Conservation (phyloP, 768 basidiomycete genomes). For the Mycena alexandri region DNA sequence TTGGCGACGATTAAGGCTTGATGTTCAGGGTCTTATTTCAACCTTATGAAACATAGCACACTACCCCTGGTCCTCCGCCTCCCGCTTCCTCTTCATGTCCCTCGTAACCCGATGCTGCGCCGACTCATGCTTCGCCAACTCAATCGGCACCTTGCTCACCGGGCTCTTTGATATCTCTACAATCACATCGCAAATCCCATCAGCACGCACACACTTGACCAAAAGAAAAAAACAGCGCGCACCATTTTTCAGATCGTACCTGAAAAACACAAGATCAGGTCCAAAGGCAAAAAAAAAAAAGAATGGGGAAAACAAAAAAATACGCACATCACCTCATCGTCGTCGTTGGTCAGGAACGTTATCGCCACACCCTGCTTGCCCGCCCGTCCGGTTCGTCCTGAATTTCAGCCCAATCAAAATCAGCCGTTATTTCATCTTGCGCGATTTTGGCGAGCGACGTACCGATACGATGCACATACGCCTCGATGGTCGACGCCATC, state of each 20-base stretch:
- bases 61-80: constrained; percentile 79
- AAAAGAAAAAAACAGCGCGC: constrained; percentile 40
- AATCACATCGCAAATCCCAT: no score
- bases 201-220: constrained; percentile 28
- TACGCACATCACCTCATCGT: constrained; percentile 95
- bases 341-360: constrained; percentile 96
- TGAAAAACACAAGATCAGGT: constrained; percentile 45
- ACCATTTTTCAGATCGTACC: constrained; percentile 97
- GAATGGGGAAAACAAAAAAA: constrained; percentile 24
- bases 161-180: constrained; percentile 95
- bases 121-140: constrained; percentile 91
- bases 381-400: constrained; percentile 97
- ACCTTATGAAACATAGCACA: no score
- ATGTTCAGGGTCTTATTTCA: no score
- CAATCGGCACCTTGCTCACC: constrained; percentile 88
- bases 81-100: constrained; percentile 96
- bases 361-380: constrained; percentile 95
- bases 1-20: no score
- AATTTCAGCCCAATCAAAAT: constrained; percentile 12
- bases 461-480: constrained; percentile 98
- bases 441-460: constrained; percentile 38
- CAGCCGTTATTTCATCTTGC: constrained; percentile 33
- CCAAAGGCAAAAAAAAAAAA: constrained; percentile 24
- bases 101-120: constrained; percentile 92
- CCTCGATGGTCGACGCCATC: constrained; percentile 97